These are phyloP conservation scores for Termitomyces sp. DNA, from an alignment of 768 basidiomycete genomes.

Conservation along the genomic window DNA sequence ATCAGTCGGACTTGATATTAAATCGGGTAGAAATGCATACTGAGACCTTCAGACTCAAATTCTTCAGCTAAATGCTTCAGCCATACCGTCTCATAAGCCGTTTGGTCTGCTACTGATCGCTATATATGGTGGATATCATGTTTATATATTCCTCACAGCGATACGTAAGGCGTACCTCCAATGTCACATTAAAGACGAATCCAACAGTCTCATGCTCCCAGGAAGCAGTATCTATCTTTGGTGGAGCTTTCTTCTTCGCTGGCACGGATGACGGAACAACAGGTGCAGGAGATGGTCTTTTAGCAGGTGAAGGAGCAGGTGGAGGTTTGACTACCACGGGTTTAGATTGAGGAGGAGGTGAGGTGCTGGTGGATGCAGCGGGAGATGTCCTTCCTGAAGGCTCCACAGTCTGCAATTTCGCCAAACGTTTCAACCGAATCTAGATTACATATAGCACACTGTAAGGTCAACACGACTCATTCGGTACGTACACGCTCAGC, in stretches of 20 bases:
- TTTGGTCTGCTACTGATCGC: conserved; percentile 24
- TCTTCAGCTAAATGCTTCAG: conserved; percentile 73
- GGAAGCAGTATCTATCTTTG: conserved; percentile 44
- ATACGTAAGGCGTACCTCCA: conserved; percentile 51
- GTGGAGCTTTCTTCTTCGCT: conserved; percentile 45
- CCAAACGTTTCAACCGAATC: conserved; percentile 92
- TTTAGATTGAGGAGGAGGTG: conserved; percentile 20
- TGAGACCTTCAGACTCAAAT: conserved; percentile 49
- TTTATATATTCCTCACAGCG: neutral
- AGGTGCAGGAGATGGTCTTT: conserved; percentile 24
- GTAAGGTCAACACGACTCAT: neutral
- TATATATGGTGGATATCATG: conserved; percentile 1
- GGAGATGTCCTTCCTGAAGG: conserved; percentile 27
- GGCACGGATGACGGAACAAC: conserved; percentile 25
- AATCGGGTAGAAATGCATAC: conserved; percentile 29
- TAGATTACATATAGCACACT: conserved; percentile 22
- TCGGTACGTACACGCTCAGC: conserved; percentile 63
- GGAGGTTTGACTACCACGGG: conserved; percentile 31
- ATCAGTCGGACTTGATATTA: neutral
- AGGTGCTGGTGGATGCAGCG: conserved; percentile 25
- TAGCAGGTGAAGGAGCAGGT: conserved; percentile 25
- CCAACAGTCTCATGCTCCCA: conserved; percentile 78
- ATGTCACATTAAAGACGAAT: conserved; percentile 68
- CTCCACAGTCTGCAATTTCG: conserved; percentile 59
- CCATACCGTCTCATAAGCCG: conserved; percentile 71